phyloP scores from a whole-genome alignment of 1,139 yeast species.

The Geotrichum histeridarum region DNA sequence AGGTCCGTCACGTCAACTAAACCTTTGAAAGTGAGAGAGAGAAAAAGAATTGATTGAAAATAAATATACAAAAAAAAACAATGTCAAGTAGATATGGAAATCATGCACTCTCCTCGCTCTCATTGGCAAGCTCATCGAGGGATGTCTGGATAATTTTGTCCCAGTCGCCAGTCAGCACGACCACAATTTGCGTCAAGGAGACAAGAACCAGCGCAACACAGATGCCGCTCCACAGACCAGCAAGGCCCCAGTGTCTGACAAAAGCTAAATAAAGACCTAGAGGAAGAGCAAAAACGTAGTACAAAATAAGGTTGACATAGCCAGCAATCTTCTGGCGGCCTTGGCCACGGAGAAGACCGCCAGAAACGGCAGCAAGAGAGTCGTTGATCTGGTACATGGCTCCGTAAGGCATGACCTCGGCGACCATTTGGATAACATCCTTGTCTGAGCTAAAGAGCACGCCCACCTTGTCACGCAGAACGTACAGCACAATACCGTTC shows the following conservation, averaged over 20 bases:
- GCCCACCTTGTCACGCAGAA: slow-evolving; percentile 55
- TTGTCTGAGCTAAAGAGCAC: slow-evolving; percentile 61
- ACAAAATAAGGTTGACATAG: slow-evolving; percentile 61
- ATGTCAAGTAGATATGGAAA: not conserved
- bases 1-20: too few relatives aligned
- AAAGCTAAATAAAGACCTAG: slow-evolving; percentile 62
- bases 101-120: not conserved
- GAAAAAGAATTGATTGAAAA: not conserved
- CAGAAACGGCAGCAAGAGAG: slow-evolving; percentile 75
- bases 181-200: slow-evolving; percentile 16
- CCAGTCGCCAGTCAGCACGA: slow-evolving; percentile 18
- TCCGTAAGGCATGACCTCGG: slow-evolving; percentile 61
- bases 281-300: slow-evolving; percentile 68
- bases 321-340: slow-evolving; percentile 85
- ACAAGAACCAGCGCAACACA: slow-evolving; percentile 45
- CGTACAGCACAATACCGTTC: slow-evolving; percentile 50
- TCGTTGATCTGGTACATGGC: slow-evolving; percentile 72
- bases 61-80: not conserved
- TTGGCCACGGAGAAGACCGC: slow-evolving; percentile 78
- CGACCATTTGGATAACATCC: slow-evolving; percentile 48
- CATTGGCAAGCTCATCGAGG: slow-evolving; percentile 14
- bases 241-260: slow-evolving; percentile 46
- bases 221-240: slow-evolving; percentile 78
- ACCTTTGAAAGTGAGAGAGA: too few relatives aligned
- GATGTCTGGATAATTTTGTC: slow-evolving; percentile 14